A percentile compares a stretch with the other conserved stretches of the same genome.
These are phyloP conservation scores for Gossypium sturtianum DNA, from an alignment of 345 rosid genomes.

Conservation along the genomic window DNA sequence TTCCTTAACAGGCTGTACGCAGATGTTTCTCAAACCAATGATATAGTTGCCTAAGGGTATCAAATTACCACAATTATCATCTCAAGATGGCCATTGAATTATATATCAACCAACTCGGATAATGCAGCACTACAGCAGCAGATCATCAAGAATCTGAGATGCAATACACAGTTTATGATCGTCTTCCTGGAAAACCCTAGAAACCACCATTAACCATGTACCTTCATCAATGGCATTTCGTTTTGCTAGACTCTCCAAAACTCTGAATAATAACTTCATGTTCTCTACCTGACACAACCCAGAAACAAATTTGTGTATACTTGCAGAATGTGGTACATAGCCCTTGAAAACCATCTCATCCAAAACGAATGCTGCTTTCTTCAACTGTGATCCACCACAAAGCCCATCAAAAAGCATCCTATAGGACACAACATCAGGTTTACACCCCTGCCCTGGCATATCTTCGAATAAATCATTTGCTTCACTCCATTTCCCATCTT, in stretches of 20 bases:
- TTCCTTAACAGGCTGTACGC: no score
- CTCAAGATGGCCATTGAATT: not conserved
- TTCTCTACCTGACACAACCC: constrained; percentile 37
- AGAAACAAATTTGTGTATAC: constrained; percentile 32
- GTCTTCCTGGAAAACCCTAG: constrained; percentile 24
- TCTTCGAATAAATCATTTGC: constrained; percentile 70
- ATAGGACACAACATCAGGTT: constrained; percentile 65
- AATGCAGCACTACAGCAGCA: not conserved
- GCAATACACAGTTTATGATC: not conserved
- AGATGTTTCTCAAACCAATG: no score
- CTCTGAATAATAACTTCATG: constrained; percentile 31
- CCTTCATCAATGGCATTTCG: constrained; percentile 33
- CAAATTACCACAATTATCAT: no score
- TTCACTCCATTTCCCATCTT: constrained; percentile 48
- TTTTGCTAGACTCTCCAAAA: constrained; percentile 35
- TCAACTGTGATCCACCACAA: constrained; percentile 32
- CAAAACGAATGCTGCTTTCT: constrained; percentile 56
- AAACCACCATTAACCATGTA: constrained; percentile 38
- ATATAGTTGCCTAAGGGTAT: no score
- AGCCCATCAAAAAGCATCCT: constrained; percentile 75
- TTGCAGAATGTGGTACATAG: constrained; percentile 41
- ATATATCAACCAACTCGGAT: not conserved
- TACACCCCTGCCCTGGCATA: constrained; percentile 69
- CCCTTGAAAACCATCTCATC: constrained; percentile 88
- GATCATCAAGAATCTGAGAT: constrained; percentile 25